Base-by-base conservation (phyloP, 768 basidiomycete genomes). In the Termitomyces sp. region DNA sequence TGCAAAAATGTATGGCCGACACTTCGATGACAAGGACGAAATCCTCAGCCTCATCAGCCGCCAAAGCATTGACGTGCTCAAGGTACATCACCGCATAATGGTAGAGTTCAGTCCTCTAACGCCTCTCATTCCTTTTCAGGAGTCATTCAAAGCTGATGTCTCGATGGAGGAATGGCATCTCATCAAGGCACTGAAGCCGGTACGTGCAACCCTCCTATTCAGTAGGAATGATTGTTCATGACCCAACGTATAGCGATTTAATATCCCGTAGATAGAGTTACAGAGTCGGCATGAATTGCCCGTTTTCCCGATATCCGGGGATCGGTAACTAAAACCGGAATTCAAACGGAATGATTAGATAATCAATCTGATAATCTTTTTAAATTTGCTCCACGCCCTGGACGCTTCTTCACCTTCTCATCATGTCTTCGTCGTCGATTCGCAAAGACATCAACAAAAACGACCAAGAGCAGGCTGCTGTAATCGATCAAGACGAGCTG, bases 21-120 rank as follows among this genome's bases (percentile, higher is more conserved):
- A 98, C 76, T 98, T 95, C 70, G 90, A 92, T 68, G 96, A 98
- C 50, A 92, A 96, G 76, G 96, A 98, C 72, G 97, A 98, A 67
- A 73, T 98, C 42, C 81, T 95, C 56, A 95, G 94, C 57, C 90
- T 91, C 63, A 90, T 99, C 71, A 91, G 92, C 38, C 85, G 96
- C 51, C 88, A 89, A 74, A 95, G 92, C 67, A 98, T 99, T 65
- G 97, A 98, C 73, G 92, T 96, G 9, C 81, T 98, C 49, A 98
- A 98, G 90, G 88, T 91, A 68, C 40, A 68, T 58, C n/a, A 39
- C 38, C 56, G 28, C 61, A 18, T 60, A 48, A 62, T 48, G 15
- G 45, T 55, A 40, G 45, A 40, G 18, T 50, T 57, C 35, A 61
- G 11, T 45, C n/a, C 15, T 52, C 55, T 57, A 12, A 52, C 36